A percentile compares a stretch with the other conserved stretches of the same genome.
phyloP scores from a whole-genome alignment of 805 yeast species.

The Metschnikowia shivogae region DNA sequence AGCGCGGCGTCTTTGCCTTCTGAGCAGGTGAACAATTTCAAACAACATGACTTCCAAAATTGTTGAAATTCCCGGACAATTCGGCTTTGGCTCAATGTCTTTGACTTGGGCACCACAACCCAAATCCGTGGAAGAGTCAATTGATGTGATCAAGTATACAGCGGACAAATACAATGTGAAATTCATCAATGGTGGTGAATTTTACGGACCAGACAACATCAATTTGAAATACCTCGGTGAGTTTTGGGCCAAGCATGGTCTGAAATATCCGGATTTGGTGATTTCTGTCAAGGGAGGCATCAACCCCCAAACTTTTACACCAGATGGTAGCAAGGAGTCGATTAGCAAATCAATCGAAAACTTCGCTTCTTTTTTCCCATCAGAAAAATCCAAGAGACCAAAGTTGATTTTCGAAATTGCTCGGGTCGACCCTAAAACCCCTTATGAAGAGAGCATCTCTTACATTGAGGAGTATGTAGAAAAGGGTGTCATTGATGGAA shows the following conservation, averaged over 20 bases:
- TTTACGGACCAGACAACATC: constrained; percentile 54
- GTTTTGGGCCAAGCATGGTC: constrained; percentile 59
- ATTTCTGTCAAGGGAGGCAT: constrained; percentile 68
- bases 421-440: constrained; percentile 55
- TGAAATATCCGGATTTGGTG: constrained; percentile 47
- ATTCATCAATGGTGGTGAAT: constrained; percentile 72
- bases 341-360: constrained; percentile 47
- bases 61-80: constrained; percentile 22
- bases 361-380: constrained; percentile 28
- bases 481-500: constrained; percentile 61
- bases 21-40: constrained; percentile 1
- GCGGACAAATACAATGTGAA: constrained; percentile 45
- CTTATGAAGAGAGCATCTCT: constrained; percentile 56
- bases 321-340: constrained; percentile 49
- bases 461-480: constrained; percentile 57
- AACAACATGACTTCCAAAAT: constrained; percentile 1
- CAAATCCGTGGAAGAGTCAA: constrained; percentile 48
- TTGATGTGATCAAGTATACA: constrained; percentile 44
- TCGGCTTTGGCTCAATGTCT: constrained; percentile 81
- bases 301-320: constrained; percentile 32
- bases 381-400: constrained; percentile 27
- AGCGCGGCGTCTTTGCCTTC: not conserved
- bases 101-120: constrained; percentile 67
- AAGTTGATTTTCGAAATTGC: constrained; percentile 58
- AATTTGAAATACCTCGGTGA: constrained; percentile 56